Evolutionary conservation across 768 basidiomycete species (phyloP).

Genomic region (Cantharellus anzutake): DNA sequence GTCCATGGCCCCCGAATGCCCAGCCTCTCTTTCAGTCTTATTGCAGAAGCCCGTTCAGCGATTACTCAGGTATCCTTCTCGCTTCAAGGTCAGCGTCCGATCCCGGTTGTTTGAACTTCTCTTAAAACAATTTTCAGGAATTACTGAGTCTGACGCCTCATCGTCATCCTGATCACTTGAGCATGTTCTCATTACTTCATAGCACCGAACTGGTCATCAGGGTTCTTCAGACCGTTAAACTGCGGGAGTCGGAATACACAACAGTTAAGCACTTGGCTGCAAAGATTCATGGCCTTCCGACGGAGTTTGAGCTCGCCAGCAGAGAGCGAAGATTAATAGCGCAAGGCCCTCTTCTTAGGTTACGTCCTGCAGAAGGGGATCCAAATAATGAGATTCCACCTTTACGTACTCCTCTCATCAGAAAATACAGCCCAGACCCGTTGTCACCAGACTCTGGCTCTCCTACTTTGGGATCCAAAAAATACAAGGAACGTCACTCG

Average conservation of each 20-base stretch:
- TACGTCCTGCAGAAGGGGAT: slow-evolving; percentile 14
- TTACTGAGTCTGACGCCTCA: slow-evolving; percentile 51
- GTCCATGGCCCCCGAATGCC: slow-evolving; percentile 28
- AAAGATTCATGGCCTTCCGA: slow-evolving; percentile 40
- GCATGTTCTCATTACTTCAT: slow-evolving; percentile 43
- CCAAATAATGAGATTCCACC: slow-evolving; percentile 7
- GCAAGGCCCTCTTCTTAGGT: slow-evolving; percentile 37
- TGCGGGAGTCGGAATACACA: slow-evolving; percentile 75
- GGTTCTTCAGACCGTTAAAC: slow-evolving; percentile 69
- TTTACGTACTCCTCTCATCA: background rate
- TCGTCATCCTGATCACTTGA: slow-evolving; percentile 47
- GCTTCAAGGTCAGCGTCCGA: slow-evolving; percentile 43
- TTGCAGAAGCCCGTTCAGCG: slow-evolving; percentile 60
- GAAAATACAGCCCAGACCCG: too few relatives aligned
- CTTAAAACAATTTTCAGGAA: slow-evolving; percentile 26
- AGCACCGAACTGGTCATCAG: slow-evolving; percentile 53
- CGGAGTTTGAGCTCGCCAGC: slow-evolving; percentile 34
- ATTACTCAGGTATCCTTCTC: slow-evolving; percentile 46
- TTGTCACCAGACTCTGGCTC: too few relatives aligned
- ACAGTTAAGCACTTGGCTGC: slow-evolving; percentile 39
- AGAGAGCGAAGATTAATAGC: slow-evolving; percentile 59
- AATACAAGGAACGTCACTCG: background rate
- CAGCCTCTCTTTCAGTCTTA: slow-evolving; percentile 39
- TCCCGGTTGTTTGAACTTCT: background rate
- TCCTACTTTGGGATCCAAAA: background rate